These are phyloP conservation scores for Cocos nucifera DNA, from an alignment of 176 grass and related monocot genomes.

Conservation along the genomic window DNA sequence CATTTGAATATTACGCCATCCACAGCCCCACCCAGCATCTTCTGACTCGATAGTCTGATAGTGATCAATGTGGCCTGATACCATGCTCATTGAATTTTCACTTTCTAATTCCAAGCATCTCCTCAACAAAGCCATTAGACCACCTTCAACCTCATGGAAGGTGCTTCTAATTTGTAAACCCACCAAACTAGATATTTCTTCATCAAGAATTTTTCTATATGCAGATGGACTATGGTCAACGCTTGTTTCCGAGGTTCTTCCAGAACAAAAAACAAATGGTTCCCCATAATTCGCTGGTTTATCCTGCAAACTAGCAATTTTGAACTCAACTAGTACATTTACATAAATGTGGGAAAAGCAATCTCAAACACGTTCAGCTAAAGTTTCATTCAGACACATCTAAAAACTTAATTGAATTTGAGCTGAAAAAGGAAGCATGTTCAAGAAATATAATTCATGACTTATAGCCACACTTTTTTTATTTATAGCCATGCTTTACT, in stretches of 20 bases:
- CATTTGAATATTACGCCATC: constrained; percentile 97
- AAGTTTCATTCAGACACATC: background rate
- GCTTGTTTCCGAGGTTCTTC: constrained; percentile 31
- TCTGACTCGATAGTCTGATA: constrained; percentile 61
- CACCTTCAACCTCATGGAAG: constrained; percentile 52
- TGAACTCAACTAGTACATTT: constrained; percentile 6
- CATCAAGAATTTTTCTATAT: constrained; percentile 15
- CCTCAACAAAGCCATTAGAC: constrained; percentile 49
- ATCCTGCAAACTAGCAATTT: constrained; percentile 34
- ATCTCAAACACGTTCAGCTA: background rate
- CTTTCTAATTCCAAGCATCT: constrained; percentile 56
- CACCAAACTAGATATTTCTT: constrained; percentile 38
- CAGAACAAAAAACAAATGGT: constrained; percentile 9
- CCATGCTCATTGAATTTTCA: constrained; percentile 37
- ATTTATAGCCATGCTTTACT: too few species aligned
- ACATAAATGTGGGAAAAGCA: constrained; percentile 1
- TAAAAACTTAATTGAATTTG: too few species aligned
- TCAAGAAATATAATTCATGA: too few species aligned
- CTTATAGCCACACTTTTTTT: too few species aligned
- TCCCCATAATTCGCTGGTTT: background rate
- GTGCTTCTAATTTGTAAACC: constrained; percentile 35
- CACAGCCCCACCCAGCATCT: constrained; percentile 93
- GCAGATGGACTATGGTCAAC: background rate
- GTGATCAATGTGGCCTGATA: constrained; percentile 62
- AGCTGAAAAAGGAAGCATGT: too few species aligned